Conservation (phyloP, 1,139 yeast species). For the Scheffersomyces titani region DNA sequence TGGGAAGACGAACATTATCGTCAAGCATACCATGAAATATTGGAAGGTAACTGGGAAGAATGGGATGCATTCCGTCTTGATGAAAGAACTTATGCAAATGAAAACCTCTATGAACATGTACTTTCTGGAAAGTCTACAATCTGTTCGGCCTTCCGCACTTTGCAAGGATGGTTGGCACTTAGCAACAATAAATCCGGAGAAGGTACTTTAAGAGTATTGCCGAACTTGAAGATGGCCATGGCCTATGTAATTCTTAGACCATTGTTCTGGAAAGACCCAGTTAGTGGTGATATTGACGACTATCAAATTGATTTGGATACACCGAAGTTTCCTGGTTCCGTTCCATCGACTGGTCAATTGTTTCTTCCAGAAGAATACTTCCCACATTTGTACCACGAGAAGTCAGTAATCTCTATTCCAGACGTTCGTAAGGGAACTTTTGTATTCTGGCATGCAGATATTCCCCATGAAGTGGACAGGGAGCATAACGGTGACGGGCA, state of each 20-base stretch:
- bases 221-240: constrained; percentile 35
- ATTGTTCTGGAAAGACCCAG: constrained; percentile 35
- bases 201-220: constrained; percentile 46
- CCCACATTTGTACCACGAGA: constrained; percentile 28
- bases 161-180: constrained; percentile 53
- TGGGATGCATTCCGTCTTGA: constrained; percentile 46
- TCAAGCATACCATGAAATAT: constrained; percentile 37
- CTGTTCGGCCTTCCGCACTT: constrained; percentile 43
- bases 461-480: constrained; percentile 45
- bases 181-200: constrained; percentile 39
- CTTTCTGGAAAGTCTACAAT: constrained; percentile 24
- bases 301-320: constrained; percentile 24
- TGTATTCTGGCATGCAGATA: constrained; percentile 54
- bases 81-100: constrained; percentile 34
- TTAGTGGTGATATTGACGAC: constrained; percentile 15
- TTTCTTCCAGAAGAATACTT: constrained; percentile 18
- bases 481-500: constrained; percentile 37
- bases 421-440: constrained; percentile 40
- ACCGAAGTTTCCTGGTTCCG: constrained; percentile 26
- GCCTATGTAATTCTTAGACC: constrained; percentile 48
- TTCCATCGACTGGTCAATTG: constrained; percentile 32
- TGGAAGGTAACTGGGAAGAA: constrained; percentile 48
- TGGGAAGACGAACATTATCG: constrained; percentile 47
- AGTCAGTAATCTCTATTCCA: constrained; percentile 31
- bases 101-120: constrained; percentile 30